Base-by-base conservation (phyloP, 1,139 yeast genomes). In the Pichia sp. region DNA sequence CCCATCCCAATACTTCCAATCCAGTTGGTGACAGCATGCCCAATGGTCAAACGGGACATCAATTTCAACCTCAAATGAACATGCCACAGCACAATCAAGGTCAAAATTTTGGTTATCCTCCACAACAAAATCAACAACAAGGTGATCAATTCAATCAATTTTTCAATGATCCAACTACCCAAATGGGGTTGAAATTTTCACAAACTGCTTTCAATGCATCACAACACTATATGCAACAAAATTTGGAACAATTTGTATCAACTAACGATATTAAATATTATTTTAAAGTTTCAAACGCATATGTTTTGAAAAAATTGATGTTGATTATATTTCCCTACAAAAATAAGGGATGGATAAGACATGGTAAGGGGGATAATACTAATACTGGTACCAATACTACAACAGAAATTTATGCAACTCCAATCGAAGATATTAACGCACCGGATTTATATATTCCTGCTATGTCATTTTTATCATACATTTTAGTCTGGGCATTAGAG, bases 381-480 rank as follows among this genome's bases (percentile, higher is more conserved):
- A 39, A 13, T 7, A 39, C 25, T 8, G 14, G 7, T 13, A 39
- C 10, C 28, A 39, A 58, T 16, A 59, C 57, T 9, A 58, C 54
- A 19, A 65, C 67, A 3, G 83, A 79, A 44, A 70, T 75, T 18
- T 88, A 76, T 66, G 85, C 87, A 1, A 82, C 87, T 6, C 96
- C 96, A 13, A 68, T 78, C 39, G 86, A 82, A 57, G 99, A 95
- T 67, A 76, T 87, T 56, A 95, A 95, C 66, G 95, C 98, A 0
- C 99, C 99, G 2, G 99, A 95, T 68, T 79, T 93, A 74, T 95
- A 95, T 68, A 88, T 95, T 53, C 99, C 99, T 6, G 71, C 87
- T 58, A 90, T 91, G 96, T 88, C 97, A 2, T 81, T 87, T 62
- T 83, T 90, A 50, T 90, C 99, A 1, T 93, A 91, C 65, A 84